Conservation (phyloP, 352 stramenopile genomes). For the Phytophthora nicotianae region DNA sequence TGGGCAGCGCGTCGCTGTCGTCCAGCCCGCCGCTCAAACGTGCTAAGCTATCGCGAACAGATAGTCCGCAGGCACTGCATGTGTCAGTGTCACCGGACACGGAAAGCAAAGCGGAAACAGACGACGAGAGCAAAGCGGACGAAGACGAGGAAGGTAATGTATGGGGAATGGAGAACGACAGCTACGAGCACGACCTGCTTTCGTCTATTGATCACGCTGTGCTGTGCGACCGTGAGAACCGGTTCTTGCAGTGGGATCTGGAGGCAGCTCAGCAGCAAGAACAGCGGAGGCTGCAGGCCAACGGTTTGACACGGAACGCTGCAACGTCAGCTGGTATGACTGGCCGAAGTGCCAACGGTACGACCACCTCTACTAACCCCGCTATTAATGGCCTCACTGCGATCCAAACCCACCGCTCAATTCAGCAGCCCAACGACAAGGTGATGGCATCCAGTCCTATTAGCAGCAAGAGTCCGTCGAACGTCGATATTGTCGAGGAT, state of each 20-base stretch:
- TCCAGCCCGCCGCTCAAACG: slow-evolving; percentile 37
- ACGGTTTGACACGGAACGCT: slow-evolving; percentile 10
- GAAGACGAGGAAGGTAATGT: slow-evolving; percentile 66
- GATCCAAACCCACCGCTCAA: slow-evolving; percentile 28
- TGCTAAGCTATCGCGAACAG: slow-evolving; percentile 32
- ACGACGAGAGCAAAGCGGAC: slow-evolving; percentile 44
- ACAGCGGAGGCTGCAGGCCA: slow-evolving; percentile 32
- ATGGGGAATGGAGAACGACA: slow-evolving; percentile 77
- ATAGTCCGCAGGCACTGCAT: slow-evolving; percentile 11
- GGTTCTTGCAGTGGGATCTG: slow-evolving; percentile 78
- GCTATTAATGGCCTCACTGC: slow-evolving; percentile 20
- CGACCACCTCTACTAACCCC: slow-evolving; percentile 18
- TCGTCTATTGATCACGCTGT: slow-evolving; percentile 81
- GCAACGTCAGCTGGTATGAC: slow-evolving; percentile 14
- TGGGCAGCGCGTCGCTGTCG: slow-evolving; percentile 14
- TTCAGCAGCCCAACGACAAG: slow-evolving; percentile 37
- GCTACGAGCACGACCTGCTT: slow-evolving; percentile 72
- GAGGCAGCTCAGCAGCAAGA: slow-evolving; percentile 55
- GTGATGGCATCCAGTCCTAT: slow-evolving; percentile 64
- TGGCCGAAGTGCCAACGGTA: slow-evolving; percentile 12
- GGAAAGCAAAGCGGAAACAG: slow-evolving; percentile 28
- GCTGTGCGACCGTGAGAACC: slow-evolving; percentile 82
- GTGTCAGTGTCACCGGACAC: slow-evolving; percentile 19
- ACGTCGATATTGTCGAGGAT: slow-evolving; percentile 80
- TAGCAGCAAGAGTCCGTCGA: slow-evolving; percentile 69